These are phyloP conservation scores for Xylariales sp. DNA, from an alignment of 2,329 filamentous ascomycete species.

Conservation along the genomic window DNA sequence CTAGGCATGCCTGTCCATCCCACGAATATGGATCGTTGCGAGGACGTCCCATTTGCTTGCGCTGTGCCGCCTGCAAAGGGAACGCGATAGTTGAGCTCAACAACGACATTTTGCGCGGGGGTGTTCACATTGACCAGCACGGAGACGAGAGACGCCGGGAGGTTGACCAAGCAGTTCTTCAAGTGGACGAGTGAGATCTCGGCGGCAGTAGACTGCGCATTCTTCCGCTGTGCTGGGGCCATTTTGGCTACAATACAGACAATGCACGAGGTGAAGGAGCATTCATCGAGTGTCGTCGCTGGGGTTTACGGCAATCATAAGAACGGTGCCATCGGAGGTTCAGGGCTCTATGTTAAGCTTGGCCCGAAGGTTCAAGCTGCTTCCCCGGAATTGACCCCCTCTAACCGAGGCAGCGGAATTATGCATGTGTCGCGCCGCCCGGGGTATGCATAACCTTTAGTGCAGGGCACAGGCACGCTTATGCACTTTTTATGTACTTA, in stretches of 20 bases:
- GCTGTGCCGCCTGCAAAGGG: slow-evolving; percentile 37
- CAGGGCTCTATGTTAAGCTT: not conserved
- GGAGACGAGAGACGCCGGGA: slow-evolving; percentile 79
- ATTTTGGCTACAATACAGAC: slow-evolving; percentile 14
- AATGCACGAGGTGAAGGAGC: too few relatives aligned
- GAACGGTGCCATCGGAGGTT: not conserved
- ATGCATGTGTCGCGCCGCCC: too few relatives aligned
- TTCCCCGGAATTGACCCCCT: too few relatives aligned
- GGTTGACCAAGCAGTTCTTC: slow-evolving; percentile 92
- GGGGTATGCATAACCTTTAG: too few relatives aligned
- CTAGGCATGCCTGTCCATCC: slow-evolving; percentile 99
- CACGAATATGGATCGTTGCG: slow-evolving; percentile 71
- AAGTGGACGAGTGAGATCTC: slow-evolving; percentile 83
- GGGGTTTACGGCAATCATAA: too few relatives aligned
- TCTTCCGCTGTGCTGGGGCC: slow-evolving; percentile 41
- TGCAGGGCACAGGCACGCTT: too few relatives aligned
- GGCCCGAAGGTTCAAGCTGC: too few relatives aligned
- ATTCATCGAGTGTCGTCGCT: too few relatives aligned
- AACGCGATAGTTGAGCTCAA: slow-evolving; percentile 77
- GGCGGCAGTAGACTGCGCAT: slow-evolving; percentile 63
- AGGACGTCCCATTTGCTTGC: slow-evolving; percentile 38
- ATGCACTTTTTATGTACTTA: too few relatives aligned
- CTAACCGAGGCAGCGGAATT: too few relatives aligned
- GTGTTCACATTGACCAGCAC: slow-evolving; percentile 87
- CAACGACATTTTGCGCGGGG: slow-evolving; percentile 89